Evolutionary conservation across 805 yeast genomes (phyloP), one percentile per base, ranked within the genome.

Genomic region (Brettanomyces custersianus): DNA sequence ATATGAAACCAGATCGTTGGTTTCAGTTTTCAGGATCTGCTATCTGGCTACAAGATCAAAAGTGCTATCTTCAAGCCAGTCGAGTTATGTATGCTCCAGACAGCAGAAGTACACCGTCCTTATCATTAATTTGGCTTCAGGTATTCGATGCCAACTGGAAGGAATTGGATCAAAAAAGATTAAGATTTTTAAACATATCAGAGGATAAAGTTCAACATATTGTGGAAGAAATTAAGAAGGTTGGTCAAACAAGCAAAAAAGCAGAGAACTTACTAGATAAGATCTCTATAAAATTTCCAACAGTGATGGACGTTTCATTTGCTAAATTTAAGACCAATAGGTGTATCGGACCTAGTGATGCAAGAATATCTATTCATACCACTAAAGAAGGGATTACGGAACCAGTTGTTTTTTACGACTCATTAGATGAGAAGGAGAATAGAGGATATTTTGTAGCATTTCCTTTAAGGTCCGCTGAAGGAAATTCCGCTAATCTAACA

Each of bases 1-100:
- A 15, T 6, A 46, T 22, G 38, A 48, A 20, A 44, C 50, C 41
- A 11, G 29, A 30, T 3, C 38, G 47, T 31, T 73, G 77, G 76
- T 66, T 48, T 40, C 57, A 63, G 35, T 62, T 68, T 35, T 67
- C 74, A 5, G 74, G 74, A 1, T 63, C 74, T 2, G 62, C 72
- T 1, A 70, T 71, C 13, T 72, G 75, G 75, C 48, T 73, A 20
- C 66, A 63, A 29, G 65, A 65, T 27, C 70, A 69, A 42, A 68
- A 70, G 19, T 63, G 68, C 13, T 74, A 70, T 49, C 50, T 67
- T 41, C 57, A 68, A 56, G 65, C 64, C 15, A 62, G 70, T 15
- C 52, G 75, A 38, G 47, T 70, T 16, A 48, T 62, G 16, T 70
- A 68, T 46, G 54, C 55, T 4, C 55, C 55, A 5, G 41, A 45